A percentile compares a stretch with the other conserved stretches of the same genome.
Conservation (phyloP, 768 basidiomycete genomes). For the Boletus rex-veris region DNA sequence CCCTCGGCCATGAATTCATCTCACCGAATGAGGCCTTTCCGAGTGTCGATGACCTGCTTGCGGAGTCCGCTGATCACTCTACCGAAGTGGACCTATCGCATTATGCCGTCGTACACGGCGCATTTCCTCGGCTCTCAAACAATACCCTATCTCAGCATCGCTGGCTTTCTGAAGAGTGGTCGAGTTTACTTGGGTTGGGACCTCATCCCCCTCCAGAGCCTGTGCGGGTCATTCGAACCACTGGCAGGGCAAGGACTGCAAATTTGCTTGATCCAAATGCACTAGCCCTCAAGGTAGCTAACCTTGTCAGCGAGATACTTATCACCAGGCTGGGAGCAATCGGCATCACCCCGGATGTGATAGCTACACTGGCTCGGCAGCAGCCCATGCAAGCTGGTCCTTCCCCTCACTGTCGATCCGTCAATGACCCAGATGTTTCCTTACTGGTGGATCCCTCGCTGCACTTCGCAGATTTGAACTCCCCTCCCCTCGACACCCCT, state of each 20-base stretch:
- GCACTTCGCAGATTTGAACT: too few relatives aligned
- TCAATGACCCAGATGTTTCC: too few relatives aligned
- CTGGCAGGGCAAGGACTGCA: background rate
- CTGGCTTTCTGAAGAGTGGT: slow-evolving; percentile 4
- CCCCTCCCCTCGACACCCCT: too few relatives aligned
- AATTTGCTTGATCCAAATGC: background rate
- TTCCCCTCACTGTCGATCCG: too few relatives aligned
- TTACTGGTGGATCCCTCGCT: too few relatives aligned
- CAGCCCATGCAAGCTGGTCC: background rate
- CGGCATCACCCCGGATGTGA: background rate
- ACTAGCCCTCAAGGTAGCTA: background rate
- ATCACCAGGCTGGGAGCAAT: background rate
- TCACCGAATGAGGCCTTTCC: background rate
- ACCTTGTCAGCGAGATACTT: background rate
- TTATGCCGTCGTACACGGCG: background rate
- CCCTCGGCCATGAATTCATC: slow-evolving; percentile 3
- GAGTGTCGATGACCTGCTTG: background rate
- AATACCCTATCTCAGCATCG: background rate
- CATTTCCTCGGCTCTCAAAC: slow-evolving; percentile 2
- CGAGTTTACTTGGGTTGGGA: slow-evolving; percentile 2
- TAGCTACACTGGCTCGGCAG: too few relatives aligned
- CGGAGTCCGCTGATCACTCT: slow-evolving; percentile 2
- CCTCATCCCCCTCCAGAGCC: background rate
- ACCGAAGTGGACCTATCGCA: background rate
- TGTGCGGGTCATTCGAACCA: background rate